A percentile compares a stretch with the other conserved stretches of the same genome.
These are phyloP conservation scores for Euphrasia arctica DNA, from an alignment of 305 asterid genomes.

Conservation along the genomic window DNA sequence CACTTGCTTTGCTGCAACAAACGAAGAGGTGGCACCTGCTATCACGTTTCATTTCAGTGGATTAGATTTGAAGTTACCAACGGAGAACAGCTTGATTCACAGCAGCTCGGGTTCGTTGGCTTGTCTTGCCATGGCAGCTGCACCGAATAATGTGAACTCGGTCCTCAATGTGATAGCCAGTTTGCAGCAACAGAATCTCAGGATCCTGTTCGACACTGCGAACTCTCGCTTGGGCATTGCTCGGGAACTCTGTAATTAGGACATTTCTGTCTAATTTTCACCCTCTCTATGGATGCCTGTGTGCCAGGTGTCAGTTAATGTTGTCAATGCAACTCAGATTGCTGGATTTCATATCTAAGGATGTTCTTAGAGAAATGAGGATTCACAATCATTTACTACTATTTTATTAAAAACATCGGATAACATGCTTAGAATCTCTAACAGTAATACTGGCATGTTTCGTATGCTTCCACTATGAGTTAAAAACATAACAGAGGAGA, in stretches of 20 bases:
- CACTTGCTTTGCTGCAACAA: slow-evolving; percentile 71
- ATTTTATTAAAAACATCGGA: no score
- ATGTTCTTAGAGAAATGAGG: no score
- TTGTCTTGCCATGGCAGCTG: slow-evolving; percentile 91
- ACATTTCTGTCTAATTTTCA: not conserved
- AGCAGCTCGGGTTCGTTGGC: slow-evolving; percentile 83
- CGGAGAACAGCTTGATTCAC: slow-evolving; percentile 83
- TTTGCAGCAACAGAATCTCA: slow-evolving; percentile 92
- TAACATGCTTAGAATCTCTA: no score
- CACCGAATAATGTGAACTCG: slow-evolving; percentile 70
- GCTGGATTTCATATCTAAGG: no score
- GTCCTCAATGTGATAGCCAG: slow-evolving; percentile 81
- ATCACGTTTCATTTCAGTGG: slow-evolving; percentile 63
- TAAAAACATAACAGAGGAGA: no score
- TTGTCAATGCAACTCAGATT: not conserved
- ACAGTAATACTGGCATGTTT: no score
- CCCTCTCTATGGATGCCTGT: slow-evolving; percentile 4
- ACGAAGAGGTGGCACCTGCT: slow-evolving; percentile 57
- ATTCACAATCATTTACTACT: no score
- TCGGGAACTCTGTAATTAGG: slow-evolving; percentile 84
- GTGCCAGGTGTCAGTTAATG: not conserved
- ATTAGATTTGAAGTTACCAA: slow-evolving; percentile 69
- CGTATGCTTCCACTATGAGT: no score
- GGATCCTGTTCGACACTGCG: slow-evolving; percentile 75
- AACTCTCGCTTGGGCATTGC: slow-evolving; percentile 79